Base-by-base conservation (phyloP, 139 green algal genomes). In the Gonium pectorale region DNA sequence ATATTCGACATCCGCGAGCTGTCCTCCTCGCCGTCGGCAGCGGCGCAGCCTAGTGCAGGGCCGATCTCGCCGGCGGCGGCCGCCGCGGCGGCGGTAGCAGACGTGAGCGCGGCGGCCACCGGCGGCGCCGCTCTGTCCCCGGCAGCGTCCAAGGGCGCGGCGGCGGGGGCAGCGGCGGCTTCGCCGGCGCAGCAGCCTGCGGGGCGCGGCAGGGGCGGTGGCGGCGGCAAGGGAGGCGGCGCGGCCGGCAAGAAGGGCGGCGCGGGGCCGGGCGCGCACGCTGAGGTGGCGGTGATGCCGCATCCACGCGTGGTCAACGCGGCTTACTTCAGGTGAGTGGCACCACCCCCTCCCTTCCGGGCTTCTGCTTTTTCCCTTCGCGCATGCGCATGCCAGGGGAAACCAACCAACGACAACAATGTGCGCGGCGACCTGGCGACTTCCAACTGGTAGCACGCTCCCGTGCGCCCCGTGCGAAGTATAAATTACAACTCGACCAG, bases 271-370 rank as follows among this genome's bases (percentile, higher is more conserved):
- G 67, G 35, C 7, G 22, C 56, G 21, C 37, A 46, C n/a, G 70
- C 43, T 19, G 67, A 88, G 75, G 5, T 92, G 59, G 86, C 88
- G 33, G 52, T 49, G 22, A 83, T 94, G 84, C 49, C 15, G 17
- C 93, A 94, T 67, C 80, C 83, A 0, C 64, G 89, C 27, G 90
- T 97, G n/a, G 94, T 98, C 73, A 98, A 98, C 80, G 41, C 84
- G 21, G 96, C 95, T 15, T 95, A 93, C 82, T 98, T 98, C 81
- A 94, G 85, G 75, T 82, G 59, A 0, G 73, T n/a, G n/a, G n/a
- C n/a, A n/a, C n/a, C n/a, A n/a, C n/a, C n/a, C n/a, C n/a, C n/a
- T n/a, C n/a, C n/a, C n/a, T n/a, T n/a, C n/a, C n/a, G n/a, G n/a
- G n/a, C n/a, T n/a, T n/a, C n/a, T n/a, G n/a, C n/a, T n/a, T n/a